phyloP scores from a whole-genome alignment of 177 flowering plant species.

The Tripterygium wilfordii region DNA sequence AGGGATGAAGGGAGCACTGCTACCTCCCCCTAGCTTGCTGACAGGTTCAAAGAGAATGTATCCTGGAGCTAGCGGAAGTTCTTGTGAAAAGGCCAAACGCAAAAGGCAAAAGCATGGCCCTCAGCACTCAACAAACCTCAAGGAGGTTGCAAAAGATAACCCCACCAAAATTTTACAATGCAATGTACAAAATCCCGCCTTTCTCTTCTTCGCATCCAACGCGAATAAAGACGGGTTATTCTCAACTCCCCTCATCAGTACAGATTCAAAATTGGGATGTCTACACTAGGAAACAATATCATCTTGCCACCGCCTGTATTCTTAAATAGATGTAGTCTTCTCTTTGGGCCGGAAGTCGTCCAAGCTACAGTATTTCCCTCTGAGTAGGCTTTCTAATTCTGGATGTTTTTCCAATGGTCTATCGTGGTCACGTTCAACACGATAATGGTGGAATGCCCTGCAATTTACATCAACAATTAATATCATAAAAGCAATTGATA shows the following conservation, averaged over 20 bases:
- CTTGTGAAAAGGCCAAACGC: neutral
- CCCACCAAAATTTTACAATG: constrained; percentile 3
- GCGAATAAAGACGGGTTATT: neutral
- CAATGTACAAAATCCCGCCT: constrained; percentile 10
- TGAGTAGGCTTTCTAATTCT: constrained; percentile 72
- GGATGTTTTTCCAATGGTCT: constrained; percentile 58
- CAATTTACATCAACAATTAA: neutral
- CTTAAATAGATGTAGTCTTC: too few relatives aligned
- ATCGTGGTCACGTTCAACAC: constrained; percentile 34
- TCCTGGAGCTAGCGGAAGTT: constrained; percentile 4
- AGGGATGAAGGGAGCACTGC: neutral
- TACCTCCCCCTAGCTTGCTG: constrained; percentile 13
- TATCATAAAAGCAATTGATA: too few relatives aligned
- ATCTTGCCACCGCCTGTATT: too few relatives aligned
- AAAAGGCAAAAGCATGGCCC: neutral
- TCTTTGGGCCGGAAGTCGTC: constrained; percentile 71
- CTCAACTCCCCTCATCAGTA: neutral
- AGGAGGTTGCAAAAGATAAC: neutral
- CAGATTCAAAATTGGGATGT: constrained; percentile 19
- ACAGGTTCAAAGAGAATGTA: constrained; percentile 1
- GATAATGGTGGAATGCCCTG: constrained; percentile 97
- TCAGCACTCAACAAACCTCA: constrained; percentile 5
- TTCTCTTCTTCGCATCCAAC: neutral
- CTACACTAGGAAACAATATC: neutral
- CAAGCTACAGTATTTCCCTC: constrained; percentile 59